Conservation (phyloP, 805 yeast species). For the Hemisphaericaspora nanyangensis region DNA sequence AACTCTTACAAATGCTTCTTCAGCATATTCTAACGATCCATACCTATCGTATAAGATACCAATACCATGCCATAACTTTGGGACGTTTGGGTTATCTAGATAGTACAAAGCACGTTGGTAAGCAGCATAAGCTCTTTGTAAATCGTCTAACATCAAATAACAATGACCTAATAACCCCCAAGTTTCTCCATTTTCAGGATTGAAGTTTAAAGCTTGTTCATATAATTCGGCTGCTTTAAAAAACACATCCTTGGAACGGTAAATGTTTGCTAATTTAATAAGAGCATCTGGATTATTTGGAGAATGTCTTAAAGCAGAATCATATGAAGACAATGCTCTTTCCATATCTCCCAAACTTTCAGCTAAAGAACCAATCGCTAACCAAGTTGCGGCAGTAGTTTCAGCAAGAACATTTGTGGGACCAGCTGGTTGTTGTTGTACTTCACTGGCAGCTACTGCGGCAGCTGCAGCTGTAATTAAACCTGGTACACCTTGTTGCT, state of each 20-base stretch:
- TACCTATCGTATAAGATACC: conserved; percentile 95
- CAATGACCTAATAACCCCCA: conserved; percentile 98
- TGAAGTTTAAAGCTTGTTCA: conserved; percentile 76
- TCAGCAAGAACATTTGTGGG: conserved; percentile 24
- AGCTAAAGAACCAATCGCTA: conserved; percentile 84
- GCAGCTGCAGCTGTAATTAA: neutral
- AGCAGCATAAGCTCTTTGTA: conserved; percentile 92
- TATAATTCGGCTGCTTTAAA: conserved; percentile 93
- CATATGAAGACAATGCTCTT: conserved; percentile 84
- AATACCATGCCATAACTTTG: conserved; percentile 97
- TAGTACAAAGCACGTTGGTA: conserved; percentile 94
- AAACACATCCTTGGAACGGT: conserved; percentile 84
- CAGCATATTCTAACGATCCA: conserved; percentile 95
- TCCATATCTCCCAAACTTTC: conserved; percentile 87
- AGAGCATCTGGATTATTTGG: conserved; percentile 85
- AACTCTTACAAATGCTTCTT: conserved; percentile 96
- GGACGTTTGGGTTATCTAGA: conserved; percentile 88
- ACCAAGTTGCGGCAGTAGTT: conserved; percentile 81
- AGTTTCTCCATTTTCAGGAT: conserved; percentile 89
- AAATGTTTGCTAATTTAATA: conserved; percentile 81
- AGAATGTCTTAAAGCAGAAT: conserved; percentile 78
- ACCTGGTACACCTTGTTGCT: neutral
- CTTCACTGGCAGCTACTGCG: conserved; percentile 3
- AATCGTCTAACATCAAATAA: conserved; percentile 92
- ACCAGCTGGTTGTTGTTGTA: conserved; percentile 5